A percentile compares a stretch with the other conserved stretches of the same genome.
These are phyloP conservation scores for Scalesia atractyloides DNA, from an alignment of 129 eudicot genomes.

Conservation along the genomic window DNA sequence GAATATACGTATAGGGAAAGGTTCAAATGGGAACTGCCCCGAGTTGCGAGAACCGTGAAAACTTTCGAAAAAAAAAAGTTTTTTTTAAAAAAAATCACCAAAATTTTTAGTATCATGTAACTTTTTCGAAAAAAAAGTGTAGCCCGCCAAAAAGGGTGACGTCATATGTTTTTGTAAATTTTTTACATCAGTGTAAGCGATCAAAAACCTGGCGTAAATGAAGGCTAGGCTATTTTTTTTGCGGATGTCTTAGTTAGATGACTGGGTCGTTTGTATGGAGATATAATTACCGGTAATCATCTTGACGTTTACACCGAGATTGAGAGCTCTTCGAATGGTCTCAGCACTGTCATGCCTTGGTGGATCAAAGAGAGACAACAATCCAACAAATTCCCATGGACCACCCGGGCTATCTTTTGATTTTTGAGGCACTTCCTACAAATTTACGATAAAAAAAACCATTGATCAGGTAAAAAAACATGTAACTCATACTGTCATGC, in stretches of 20 bases:
- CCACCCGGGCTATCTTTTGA: conserved; percentile 59
- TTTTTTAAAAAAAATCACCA: too few relatives aligned
- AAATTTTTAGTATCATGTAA: too few relatives aligned
- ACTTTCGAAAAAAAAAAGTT: too few relatives aligned
- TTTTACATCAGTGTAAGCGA: too few relatives aligned
- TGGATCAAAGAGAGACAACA: conserved; percentile 72
- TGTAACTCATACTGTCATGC: background rate
- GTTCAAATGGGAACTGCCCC: too few relatives aligned
- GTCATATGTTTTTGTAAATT: too few relatives aligned
- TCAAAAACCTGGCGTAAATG: too few relatives aligned
- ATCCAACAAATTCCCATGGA: conserved; percentile 73
- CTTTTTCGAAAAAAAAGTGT: too few relatives aligned
- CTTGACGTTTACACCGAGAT: conserved; percentile 76
- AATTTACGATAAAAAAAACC: background rate
- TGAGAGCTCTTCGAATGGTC: conserved; percentile 64
- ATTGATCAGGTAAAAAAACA: background rate
- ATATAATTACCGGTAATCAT: conserved; percentile 64
- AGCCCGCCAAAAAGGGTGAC: too few relatives aligned
- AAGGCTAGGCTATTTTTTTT: too few relatives aligned
- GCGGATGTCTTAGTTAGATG: background rate
- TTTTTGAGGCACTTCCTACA: conserved; percentile 69
- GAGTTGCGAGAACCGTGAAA: too few relatives aligned
- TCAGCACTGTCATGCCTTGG: conserved; percentile 75
- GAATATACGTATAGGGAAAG: too few relatives aligned
- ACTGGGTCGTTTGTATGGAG: background rate